A percentile compares a stretch with the other conserved stretches of the same genome.
These are phyloP conservation scores for Cardamine chenopodiifolia DNA, from an alignment of 345 rosid genomes.

Conservation along the genomic window DNA sequence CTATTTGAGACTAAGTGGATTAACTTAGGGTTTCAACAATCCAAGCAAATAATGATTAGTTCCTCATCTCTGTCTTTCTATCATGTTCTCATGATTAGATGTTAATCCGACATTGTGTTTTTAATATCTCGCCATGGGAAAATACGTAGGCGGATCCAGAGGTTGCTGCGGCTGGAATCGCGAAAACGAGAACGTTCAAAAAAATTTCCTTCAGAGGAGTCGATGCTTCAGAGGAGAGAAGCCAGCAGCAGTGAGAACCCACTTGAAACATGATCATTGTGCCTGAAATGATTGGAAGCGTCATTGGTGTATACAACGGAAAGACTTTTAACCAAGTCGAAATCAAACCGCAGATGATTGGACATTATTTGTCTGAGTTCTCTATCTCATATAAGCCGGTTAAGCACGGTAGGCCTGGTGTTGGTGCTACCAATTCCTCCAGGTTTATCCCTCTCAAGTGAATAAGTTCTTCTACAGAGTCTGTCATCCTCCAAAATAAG, in stretches of 20 bases:
- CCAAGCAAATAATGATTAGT: constrained; percentile 12
- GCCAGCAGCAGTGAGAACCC: constrained; percentile 77
- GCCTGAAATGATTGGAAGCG: constrained; percentile 39
- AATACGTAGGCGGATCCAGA: constrained; percentile 50
- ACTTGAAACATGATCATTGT: constrained; percentile 59
- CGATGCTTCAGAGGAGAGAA: constrained; percentile 77
- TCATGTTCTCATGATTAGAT: background rate
- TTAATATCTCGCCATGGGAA: background rate
- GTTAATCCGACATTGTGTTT: background rate
- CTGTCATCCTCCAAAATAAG: background rate
- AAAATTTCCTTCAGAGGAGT: constrained; percentile 78
- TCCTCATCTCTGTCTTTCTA: background rate
- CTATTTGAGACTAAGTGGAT: background rate
- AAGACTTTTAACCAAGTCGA: constrained; percentile 38
- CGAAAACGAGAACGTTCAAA: constrained; percentile 78
- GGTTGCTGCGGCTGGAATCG: constrained; percentile 48
- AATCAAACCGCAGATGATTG: constrained; percentile 39
- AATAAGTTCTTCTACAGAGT: constrained; percentile 1
- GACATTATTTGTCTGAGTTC: constrained; percentile 51
- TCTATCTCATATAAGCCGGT: constrained; percentile 68
- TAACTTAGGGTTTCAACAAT: constrained; percentile 12
- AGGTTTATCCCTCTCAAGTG: constrained; percentile 83
- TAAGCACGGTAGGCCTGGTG: constrained; percentile 78
- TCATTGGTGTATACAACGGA: constrained; percentile 37
- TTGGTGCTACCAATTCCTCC: constrained; percentile 82